Base-by-base conservation (phyloP, 331 rosid genomes). In the Malus hybrid region DNA sequence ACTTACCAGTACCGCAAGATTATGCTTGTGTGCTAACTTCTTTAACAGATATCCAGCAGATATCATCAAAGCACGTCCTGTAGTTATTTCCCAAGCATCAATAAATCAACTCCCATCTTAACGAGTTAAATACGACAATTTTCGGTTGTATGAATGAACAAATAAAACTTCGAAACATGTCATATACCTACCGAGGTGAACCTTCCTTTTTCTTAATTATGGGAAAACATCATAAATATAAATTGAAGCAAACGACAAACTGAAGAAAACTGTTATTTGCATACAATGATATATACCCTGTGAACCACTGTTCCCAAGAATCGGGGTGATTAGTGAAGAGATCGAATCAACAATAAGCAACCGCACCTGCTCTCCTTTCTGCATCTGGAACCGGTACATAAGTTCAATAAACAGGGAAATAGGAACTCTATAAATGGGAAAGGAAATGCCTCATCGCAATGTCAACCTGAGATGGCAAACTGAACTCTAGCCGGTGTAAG, bases 51-150 rank as follows among this genome's bases (percentile, higher is more conserved):
- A 84, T 63, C 98, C 97, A 77, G 90, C 91, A 78, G 97, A 93
- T 74, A 84, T 75, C 98, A 93, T 91, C 75, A 91, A 84, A 71
- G 93, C 90, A 29, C 89, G 91, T 50, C 98, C 98, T 91, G 89
- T 62, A 71, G 72, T 79, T 74, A 75, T 53, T 72, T 82, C 83
- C 26, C 71, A 72, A 66, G 72, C 33, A 81, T 69, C 72, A 80
- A 77, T 57, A 66, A 30, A 29, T 66, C 48, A 73, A 61, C 77
- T 82, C 66, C 30, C 50, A 32, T 50, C 14, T 29, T 26, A 8
- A 57, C 15, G 0, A 57, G 34, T 10, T 66, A 7, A 26, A 52
- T 12, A 34, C 15, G 76, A 60, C 42, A 81, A 12, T 32, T n/a
- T 13, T 33, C 16, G 1, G 28, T 67, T 28, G 73, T 36, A 44